Evolutionary conservation across 2,329 filamentous ascomycete species (phyloP).

Genomic region (Tolypocladium tundrense): DNA sequence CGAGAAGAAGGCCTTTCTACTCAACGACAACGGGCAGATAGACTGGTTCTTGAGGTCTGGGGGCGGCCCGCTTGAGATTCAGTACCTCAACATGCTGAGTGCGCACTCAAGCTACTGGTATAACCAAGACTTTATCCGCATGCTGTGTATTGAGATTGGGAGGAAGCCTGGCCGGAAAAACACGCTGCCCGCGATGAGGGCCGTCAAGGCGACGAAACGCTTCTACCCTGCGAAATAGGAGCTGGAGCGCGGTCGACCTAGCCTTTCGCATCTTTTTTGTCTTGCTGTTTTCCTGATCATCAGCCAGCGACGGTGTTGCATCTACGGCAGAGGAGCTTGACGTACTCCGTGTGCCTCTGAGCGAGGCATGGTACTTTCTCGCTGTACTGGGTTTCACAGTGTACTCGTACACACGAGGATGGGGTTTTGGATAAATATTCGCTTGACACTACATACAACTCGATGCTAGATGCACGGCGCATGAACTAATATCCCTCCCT

Average conservation of each 20-base stretch:
- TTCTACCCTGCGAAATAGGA: constrained; percentile 7
- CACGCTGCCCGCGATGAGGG: constrained; percentile 47
- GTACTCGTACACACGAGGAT: neutral
- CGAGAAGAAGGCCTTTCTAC: constrained; percentile 73
- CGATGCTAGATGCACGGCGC: neutral
- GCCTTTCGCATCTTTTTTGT: neutral
- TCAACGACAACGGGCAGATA: constrained; percentile 95
- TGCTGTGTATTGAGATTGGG: constrained; percentile 83
- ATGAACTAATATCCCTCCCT: neutral
- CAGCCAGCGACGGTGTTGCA: neutral
- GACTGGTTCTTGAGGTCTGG: constrained; percentile 81
- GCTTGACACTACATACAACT: neutral
- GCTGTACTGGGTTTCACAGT: neutral
- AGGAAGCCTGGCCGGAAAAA: constrained; percentile 56
- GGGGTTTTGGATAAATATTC: neutral
- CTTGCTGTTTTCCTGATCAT: neutral
- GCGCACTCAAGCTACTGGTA: constrained; percentile 95
- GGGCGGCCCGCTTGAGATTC: constrained; percentile 80
- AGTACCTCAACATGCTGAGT: constrained; percentile 94
- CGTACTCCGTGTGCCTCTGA: neutral
- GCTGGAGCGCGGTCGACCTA: neutral
- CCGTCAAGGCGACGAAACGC: constrained; percentile 41
- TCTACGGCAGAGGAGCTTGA: neutral
- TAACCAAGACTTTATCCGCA: constrained; percentile 75
- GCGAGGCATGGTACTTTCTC: neutral